A percentile compares a stretch with the other conserved stretches of the same genome.
Conservation (phyloP, 139 green algal species). For the Haematococcus lacustris region DNA sequence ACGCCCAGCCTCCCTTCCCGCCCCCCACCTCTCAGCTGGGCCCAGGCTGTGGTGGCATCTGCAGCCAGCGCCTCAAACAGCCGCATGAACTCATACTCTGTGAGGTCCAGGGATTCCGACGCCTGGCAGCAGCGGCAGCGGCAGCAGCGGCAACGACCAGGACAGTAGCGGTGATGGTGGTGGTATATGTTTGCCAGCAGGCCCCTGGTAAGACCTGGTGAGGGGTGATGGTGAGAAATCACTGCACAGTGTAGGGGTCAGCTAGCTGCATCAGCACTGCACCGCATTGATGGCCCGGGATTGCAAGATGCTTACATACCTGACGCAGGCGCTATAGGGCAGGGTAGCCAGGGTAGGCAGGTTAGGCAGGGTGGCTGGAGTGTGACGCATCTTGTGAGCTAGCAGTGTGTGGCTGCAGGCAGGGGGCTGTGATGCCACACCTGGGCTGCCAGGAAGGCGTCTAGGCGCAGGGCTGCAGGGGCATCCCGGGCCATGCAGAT, state of each 20-base stretch:
- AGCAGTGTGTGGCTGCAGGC: too few species aligned
- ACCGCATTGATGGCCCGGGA: neutral
- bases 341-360: neutral
- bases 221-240: neutral
- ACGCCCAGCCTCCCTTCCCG: neutral
- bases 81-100: constrained; percentile 59
- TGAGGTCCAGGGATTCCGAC: constrained; percentile 40
- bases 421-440: neutral
- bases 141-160: neutral
- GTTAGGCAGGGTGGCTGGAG: neutral
- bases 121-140: constrained; percentile 20
- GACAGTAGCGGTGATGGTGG: neutral
- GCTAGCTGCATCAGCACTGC: neutral
- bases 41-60: neutral
- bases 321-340: neutral
- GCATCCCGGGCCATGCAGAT: neutral
- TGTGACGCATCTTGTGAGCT: neutral
- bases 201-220: too few species aligned
- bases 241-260: neutral
- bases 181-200: too few species aligned
- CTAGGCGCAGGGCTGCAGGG: neutral
- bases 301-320: neutral
- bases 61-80: constrained; percentile 48
- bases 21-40: neutral
- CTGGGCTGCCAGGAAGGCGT: neutral